Conservation (phyloP, 1,284 basidiomycete genomes). For the Rhodotorula sp. region DNA sequence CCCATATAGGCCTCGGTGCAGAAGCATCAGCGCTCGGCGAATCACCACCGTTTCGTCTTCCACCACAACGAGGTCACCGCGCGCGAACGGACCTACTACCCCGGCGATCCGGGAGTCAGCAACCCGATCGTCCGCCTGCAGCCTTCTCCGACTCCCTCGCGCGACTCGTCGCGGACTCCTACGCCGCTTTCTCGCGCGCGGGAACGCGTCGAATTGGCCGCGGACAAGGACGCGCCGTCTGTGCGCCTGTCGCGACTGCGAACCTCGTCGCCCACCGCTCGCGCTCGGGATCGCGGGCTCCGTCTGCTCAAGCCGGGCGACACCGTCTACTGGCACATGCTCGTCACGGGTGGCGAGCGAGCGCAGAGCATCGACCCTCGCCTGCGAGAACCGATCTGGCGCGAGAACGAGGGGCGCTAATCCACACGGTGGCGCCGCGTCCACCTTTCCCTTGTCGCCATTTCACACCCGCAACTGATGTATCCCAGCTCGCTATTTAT, state of each 20-base stretch:
- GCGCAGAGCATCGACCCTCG: conserved; percentile 28
- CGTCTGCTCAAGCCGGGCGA: conserved; percentile 61
- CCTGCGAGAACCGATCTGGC: conserved; percentile 12
- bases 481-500: too few species aligned
- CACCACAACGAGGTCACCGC: conserved; percentile 73
- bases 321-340: conserved; percentile 74
- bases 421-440: too few species aligned
- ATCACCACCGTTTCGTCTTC: conserved; percentile 84
- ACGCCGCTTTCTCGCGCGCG: background rate
- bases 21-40: conserved; percentile 58
- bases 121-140: conserved; percentile 17
- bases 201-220: background rate
- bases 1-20: conserved; percentile 44
- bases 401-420: conserved; percentile 13
- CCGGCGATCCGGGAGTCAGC: conserved; percentile 67
- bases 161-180: conserved; percentile 6
- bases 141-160: background rate
- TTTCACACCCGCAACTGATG: too few species aligned
- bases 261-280: background rate
- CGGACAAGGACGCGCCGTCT: conserved; percentile 6
- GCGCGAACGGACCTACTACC: conserved; percentile 67
- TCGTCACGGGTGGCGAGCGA: conserved; percentile 65
- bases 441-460: too few species aligned
- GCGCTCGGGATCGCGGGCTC: conserved; percentile 1
- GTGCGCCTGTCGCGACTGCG: background rate